These are phyloP conservation scores for Mytilinidion resinicola DNA, from an alignment of 495 filamentous ascomycete species.

Conservation along the genomic window DNA sequence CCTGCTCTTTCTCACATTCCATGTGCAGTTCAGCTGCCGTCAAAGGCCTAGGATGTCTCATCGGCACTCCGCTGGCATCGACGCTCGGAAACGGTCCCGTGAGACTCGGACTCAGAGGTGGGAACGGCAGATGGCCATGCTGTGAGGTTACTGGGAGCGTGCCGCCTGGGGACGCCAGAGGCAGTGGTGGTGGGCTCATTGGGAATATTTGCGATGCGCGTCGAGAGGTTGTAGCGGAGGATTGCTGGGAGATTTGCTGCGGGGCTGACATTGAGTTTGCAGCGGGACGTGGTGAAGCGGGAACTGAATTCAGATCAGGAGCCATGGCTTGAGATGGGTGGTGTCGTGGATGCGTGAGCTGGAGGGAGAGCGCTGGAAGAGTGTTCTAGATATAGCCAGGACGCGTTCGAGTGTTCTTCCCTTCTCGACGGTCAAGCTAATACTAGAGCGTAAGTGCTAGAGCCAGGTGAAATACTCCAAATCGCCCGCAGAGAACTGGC, in stretches of 20 bases:
- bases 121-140: slow-evolving; percentile 11
- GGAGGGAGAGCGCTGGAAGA: not conserved
- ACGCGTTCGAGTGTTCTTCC: no score
- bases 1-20: slow-evolving; percentile 87
- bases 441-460: no score
- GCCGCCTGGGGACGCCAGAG: slow-evolving; percentile 32
- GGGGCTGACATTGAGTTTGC: slow-evolving; percentile 12
- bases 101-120: slow-evolving; percentile 27
- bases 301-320: slow-evolving; percentile 57
- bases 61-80: slow-evolving; percentile 44
- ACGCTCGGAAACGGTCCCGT: slow-evolving; percentile 14
- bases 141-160: slow-evolving; percentile 16
- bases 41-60: slow-evolving; percentile 76
- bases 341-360: not conserved
- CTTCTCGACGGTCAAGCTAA: no score
- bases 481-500: no score
- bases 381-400: not conserved
- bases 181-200: slow-evolving; percentile 43
- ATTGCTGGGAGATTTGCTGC: slow-evolving; percentile 39
- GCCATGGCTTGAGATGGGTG: slow-evolving; percentile 38
- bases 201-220: slow-evolving; percentile 41
- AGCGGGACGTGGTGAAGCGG: slow-evolving; percentile 46
- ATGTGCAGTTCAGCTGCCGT: slow-evolving; percentile 82
- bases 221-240: slow-evolving; percentile 42
- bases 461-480: no score